These are phyloP conservation scores for Pyrrhoderma lamaoense DNA, from an alignment of 1,284 basidiomycete genomes.

Conservation along the genomic window DNA sequence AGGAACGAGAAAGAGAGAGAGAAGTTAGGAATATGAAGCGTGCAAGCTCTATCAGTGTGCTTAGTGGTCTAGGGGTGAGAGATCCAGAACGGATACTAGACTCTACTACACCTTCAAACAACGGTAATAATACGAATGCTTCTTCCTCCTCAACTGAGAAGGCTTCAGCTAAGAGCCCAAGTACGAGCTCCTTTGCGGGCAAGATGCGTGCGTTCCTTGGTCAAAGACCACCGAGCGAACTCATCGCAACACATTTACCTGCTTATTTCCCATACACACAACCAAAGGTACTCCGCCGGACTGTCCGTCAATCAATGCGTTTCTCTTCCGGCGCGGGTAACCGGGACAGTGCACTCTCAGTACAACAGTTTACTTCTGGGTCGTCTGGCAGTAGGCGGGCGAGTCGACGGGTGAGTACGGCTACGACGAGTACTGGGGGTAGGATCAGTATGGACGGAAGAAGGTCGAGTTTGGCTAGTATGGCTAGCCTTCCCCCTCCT, in stretches of 20 bases:
- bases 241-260: slow-evolving; percentile 92
- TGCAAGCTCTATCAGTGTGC: slow-evolving; percentile 89
- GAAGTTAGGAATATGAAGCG: slow-evolving; percentile 73
- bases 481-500: slow-evolving; percentile 39
- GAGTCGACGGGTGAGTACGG: slow-evolving; percentile 7
- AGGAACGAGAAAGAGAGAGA: slow-evolving; percentile 20
- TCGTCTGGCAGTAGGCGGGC: slow-evolving; percentile 12
- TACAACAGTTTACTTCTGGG: slow-evolving; percentile 38
- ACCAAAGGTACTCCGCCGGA: slow-evolving; percentile 81
- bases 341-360: slow-evolving; percentile 46
- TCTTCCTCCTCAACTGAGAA: slow-evolving; percentile 20
- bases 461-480: slow-evolving; percentile 29
- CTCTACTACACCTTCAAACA: slow-evolving; percentile 28
- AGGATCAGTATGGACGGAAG: slow-evolving; percentile 8
- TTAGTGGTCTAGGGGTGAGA: slow-evolving; percentile 84
- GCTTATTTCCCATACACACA: slow-evolving; percentile 96
- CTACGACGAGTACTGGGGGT: slow-evolving; percentile 6
- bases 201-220: slow-evolving; percentile 97
- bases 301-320: slow-evolving; percentile 76
- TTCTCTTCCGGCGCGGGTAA: slow-evolving; percentile 29
- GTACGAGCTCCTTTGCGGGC: slow-evolving; percentile 42
- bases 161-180: slow-evolving; percentile 30
- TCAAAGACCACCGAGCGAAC: slow-evolving; percentile 92
- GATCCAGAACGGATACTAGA: slow-evolving; percentile 54
- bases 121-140: slow-evolving; percentile 22